Evolutionary conservation across 768 basidiomycete genomes (phyloP).

Genomic region (Boletus sp.): DNA sequence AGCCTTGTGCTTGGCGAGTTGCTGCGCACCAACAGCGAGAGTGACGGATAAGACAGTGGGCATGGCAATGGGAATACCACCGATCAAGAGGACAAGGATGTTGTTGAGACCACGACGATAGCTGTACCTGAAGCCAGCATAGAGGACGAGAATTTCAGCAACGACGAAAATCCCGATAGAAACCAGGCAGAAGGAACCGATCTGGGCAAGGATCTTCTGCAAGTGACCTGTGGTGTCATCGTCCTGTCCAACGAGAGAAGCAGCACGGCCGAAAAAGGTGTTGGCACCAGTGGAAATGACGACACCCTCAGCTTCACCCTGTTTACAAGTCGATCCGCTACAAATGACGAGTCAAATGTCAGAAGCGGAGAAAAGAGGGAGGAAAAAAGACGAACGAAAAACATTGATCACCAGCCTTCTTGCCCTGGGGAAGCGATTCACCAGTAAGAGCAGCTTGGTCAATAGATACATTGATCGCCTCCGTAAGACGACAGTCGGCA

Average conservation of each 20-base stretch:
- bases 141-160: constrained; percentile 91
- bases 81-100: constrained; percentile 97
- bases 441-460: constrained; percentile 98
- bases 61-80: constrained; percentile 99
- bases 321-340: constrained; percentile 96
- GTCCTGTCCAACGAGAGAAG: constrained; percentile 94
- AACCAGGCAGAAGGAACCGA: constrained; percentile 95
- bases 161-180: constrained; percentile 95
- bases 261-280: constrained; percentile 98
- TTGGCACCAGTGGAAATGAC: constrained; percentile 98
- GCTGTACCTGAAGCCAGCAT: constrained; percentile 83
- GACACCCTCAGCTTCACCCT: constrained; percentile 98
- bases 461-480: constrained; percentile 96
- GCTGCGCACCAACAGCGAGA: constrained; percentile 97
- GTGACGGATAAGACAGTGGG: constrained; percentile 98
- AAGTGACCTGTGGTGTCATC: constrained; percentile 98
- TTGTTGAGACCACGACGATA: constrained; percentile 97
- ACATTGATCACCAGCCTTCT: constrained; percentile 94
- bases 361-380: not conserved
- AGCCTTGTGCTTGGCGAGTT: constrained; percentile 98
- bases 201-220: constrained; percentile 97
- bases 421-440: constrained; percentile 89
- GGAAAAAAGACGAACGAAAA: constrained; percentile 73
- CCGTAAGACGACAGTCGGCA: constrained; percentile 94
- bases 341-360: not conserved